phyloP scores from a whole-genome alignment of 1,284 basidiomycete species.

The Ustilago bromivora region DNA sequence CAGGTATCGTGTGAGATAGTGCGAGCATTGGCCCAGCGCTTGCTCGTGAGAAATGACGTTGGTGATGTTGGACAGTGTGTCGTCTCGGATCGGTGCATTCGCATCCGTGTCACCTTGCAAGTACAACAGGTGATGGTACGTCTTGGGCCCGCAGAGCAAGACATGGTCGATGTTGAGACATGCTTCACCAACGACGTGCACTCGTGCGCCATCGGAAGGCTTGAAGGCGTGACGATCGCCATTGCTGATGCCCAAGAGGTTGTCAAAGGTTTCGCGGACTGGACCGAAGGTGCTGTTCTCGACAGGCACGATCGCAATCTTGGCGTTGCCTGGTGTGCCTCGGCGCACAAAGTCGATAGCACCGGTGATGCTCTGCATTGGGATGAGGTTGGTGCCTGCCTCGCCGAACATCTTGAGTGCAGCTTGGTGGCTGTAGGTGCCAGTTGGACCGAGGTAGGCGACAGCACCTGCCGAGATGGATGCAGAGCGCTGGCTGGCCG shows the following conservation, averaged over 20 bases:
- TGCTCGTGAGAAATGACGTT: constrained; percentile 57
- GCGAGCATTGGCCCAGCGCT: constrained; percentile 50
- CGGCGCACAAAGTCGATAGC: constrained; percentile 55
- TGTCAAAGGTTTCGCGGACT: constrained; percentile 45
- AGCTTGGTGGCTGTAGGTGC: constrained; percentile 52
- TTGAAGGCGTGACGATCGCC: constrained; percentile 42
- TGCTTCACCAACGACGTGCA: constrained; percentile 47
- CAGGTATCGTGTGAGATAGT: constrained; percentile 45
- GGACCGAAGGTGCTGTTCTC: constrained; percentile 55
- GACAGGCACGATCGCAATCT: constrained; percentile 48
- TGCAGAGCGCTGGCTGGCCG: constrained; percentile 40
- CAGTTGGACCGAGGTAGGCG: constrained; percentile 49
- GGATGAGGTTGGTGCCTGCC: constrained; percentile 41
- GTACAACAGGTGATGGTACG: constrained; percentile 46
- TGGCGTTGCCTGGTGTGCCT: constrained; percentile 47
- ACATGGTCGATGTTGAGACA: constrained; percentile 46
- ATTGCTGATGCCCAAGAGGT: constrained; percentile 42
- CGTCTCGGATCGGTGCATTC: constrained; percentile 35
- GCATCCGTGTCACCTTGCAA: constrained; percentile 42
- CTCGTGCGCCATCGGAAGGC: constrained; percentile 26
- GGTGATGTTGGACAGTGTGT: constrained; percentile 52
- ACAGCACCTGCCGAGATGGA: constrained; percentile 50
- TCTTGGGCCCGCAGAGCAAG: constrained; percentile 49
- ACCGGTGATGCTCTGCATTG: constrained; percentile 50
- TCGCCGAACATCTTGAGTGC: constrained; percentile 49